phyloP scores from a whole-genome alignment of 1,284 basidiomycete species.

The Marasmius tenuissimus region DNA sequence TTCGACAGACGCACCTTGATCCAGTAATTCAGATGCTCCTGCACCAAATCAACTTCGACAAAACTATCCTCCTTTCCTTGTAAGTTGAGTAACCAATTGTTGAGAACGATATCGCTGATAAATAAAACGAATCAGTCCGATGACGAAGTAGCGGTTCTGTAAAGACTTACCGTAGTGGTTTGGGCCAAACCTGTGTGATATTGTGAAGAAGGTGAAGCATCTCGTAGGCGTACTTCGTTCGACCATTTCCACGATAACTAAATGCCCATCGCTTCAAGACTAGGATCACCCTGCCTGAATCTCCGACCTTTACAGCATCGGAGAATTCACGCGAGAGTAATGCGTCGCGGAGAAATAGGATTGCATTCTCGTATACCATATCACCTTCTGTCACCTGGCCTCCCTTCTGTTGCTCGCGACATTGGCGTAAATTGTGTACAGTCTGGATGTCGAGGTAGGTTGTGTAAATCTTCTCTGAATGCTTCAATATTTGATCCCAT shows the following conservation, averaged over 20 bases:
- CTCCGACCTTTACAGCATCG: conserved; percentile 34
- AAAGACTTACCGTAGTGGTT: conserved; percentile 24
- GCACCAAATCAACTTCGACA: conserved; percentile 36
- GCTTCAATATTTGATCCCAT: conserved; percentile 19
- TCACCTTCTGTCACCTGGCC: conserved; percentile 19
- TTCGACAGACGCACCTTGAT: conserved; percentile 24
- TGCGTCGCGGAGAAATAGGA: conserved; percentile 34
- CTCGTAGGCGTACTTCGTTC: conserved; percentile 39
- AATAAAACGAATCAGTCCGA: neutral
- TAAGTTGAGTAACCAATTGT: conserved; percentile 40
- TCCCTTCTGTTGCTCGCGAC: conserved; percentile 5
- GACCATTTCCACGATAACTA: conserved; percentile 31
- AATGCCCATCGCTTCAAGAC: conserved; percentile 33
- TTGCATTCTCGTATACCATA: conserved; percentile 36
- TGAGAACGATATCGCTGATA: conserved; percentile 29
- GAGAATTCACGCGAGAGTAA: conserved; percentile 33
- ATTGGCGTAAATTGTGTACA: conserved; percentile 14
- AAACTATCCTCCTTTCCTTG: conserved; percentile 29
- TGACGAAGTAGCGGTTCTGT: neutral
- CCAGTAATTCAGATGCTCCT: conserved; percentile 43
- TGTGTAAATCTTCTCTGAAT: conserved; percentile 20
- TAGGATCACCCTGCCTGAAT: conserved; percentile 31
- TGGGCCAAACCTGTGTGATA: conserved; percentile 35
- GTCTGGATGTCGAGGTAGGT: conserved; percentile 16
- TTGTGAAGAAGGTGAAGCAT: conserved; percentile 39